These are phyloP conservation scores for Flaveria floridana DNA, from an alignment of 140 eudicot species.

Conservation along the genomic window DNA sequence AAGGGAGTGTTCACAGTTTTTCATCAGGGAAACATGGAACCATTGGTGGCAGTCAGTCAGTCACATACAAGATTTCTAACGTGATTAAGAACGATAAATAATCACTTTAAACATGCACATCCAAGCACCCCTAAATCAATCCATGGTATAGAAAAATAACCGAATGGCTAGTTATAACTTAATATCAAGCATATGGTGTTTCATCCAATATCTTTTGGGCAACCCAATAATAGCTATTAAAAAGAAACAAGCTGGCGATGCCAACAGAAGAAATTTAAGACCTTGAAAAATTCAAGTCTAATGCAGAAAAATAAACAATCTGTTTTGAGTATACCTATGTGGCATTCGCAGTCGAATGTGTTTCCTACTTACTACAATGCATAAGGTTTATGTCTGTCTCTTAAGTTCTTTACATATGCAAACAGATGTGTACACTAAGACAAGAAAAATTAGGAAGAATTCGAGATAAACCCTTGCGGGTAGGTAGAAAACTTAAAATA, in stretches of 20 bases:
- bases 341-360: background rate
- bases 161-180: background rate
- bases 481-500: no score
- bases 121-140: no score
- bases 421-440: background rate
- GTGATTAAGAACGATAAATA: no score
- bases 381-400: background rate
- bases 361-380: conserved; percentile 8
- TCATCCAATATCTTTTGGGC: background rate
- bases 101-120: no score
- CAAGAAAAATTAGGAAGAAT: background rate
- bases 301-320: background rate
- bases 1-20: no score
- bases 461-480: no score
- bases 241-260: conserved; percentile 1
- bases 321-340: background rate
- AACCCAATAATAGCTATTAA: background rate
- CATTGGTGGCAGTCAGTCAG: no score
- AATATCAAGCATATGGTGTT: background rate
- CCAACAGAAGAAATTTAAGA: background rate
- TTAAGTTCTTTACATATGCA: conserved; percentile 1
- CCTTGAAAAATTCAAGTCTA: background rate
- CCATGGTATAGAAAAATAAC: no score
- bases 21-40: no score
- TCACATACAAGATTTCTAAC: no score